Evolutionary conservation across 2,329 filamentous ascomycete species (phyloP).

Genomic region (Cercospora sp.): DNA sequence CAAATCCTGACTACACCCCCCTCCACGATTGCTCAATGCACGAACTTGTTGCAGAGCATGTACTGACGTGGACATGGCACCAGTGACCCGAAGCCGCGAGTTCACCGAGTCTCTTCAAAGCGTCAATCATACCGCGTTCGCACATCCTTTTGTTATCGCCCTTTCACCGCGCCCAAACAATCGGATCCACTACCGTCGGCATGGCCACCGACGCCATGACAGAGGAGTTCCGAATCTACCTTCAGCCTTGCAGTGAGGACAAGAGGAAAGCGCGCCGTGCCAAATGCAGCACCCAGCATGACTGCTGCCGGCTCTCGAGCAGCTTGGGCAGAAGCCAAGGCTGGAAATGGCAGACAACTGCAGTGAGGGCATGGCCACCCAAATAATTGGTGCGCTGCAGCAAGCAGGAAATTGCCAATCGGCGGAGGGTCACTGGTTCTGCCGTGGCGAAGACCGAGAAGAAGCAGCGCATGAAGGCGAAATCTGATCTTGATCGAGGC

Average conservation of each 20-base stretch:
- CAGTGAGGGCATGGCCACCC: slow-evolving; percentile 17
- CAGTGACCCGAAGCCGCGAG: not conserved
- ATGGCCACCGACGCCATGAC: slow-evolving; percentile 28
- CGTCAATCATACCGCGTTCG: slow-evolving; percentile 28
- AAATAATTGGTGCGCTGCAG: slow-evolving; percentile 21
- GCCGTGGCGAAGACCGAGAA: slow-evolving; percentile 20
- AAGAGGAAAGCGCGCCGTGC: slow-evolving; percentile 5
- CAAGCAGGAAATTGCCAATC: slow-evolving; percentile 4
- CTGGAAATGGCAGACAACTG: not conserved
- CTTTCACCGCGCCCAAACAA: slow-evolving; percentile 31
- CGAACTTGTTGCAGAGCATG: not conserved
- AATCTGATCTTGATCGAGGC: slow-evolving; percentile 15
- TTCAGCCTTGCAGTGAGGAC: slow-evolving; percentile 21
- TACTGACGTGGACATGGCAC: not conserved
- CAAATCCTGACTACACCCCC: not conserved
- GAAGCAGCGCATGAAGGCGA: slow-evolving; percentile 26
- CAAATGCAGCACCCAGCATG: slow-evolving; percentile 24
- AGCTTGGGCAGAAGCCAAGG: not conserved
- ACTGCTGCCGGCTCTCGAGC: slow-evolving; percentile 13
- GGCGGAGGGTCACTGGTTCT: not conserved
- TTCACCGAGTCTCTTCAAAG: not conserved
- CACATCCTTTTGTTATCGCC: slow-evolving; percentile 33
- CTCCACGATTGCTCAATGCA: not conserved
- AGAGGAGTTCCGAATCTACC: slow-evolving; percentile 22
- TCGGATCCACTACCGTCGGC: slow-evolving; percentile 27